A percentile compares a stretch with the other conserved stretches of the same genome.
These are phyloP conservation scores for Clonostachys sp. DNA, from an alignment of 2,329 filamentous ascomycete species.

Conservation along the genomic window DNA sequence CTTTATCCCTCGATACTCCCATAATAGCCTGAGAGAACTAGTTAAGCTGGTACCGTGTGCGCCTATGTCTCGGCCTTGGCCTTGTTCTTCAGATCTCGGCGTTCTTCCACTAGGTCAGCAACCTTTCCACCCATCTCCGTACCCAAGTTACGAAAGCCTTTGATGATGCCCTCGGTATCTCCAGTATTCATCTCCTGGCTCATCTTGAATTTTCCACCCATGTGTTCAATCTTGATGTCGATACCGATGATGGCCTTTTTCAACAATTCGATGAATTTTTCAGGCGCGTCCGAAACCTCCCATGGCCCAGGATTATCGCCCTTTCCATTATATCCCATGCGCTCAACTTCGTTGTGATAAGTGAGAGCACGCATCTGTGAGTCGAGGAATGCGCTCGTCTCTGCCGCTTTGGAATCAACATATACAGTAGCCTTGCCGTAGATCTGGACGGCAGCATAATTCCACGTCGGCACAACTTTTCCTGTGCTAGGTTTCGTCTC, in stretches of 20 bases:
- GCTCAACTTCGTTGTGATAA: slow-evolving; percentile 38
- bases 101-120: slow-evolving; percentile 21
- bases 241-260: slow-evolving; percentile 57
- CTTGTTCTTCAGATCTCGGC: slow-evolving; percentile 14
- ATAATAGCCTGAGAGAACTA: too few relatives aligned
- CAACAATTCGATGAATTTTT: slow-evolving; percentile 48
- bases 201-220: slow-evolving; percentile 65
- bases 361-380: slow-evolving; percentile 50
- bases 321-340: slow-evolving; percentile 49
- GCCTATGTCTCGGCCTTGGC: slow-evolving; percentile 7
- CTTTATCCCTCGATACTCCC: too few relatives aligned
- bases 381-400: slow-evolving; percentile 41
- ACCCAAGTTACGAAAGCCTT: slow-evolving; percentile 42
- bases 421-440: slow-evolving; percentile 55
- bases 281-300: slow-evolving; percentile 53
- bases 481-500: slow-evolving; percentile 59
- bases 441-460: slow-evolving; percentile 61
- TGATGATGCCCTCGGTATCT: slow-evolving; percentile 51
- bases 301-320: slow-evolving; percentile 35
- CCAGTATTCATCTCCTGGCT: slow-evolving; percentile 52
- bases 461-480: slow-evolving; percentile 69
- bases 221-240: slow-evolving; percentile 47
- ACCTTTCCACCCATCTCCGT: slow-evolving; percentile 21
- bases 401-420: slow-evolving; percentile 38
- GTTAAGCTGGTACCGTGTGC: too few relatives aligned